Conservation (phyloP, 495 filamentous ascomycete species). For the Diplogelasinospora grovesii region DNA sequence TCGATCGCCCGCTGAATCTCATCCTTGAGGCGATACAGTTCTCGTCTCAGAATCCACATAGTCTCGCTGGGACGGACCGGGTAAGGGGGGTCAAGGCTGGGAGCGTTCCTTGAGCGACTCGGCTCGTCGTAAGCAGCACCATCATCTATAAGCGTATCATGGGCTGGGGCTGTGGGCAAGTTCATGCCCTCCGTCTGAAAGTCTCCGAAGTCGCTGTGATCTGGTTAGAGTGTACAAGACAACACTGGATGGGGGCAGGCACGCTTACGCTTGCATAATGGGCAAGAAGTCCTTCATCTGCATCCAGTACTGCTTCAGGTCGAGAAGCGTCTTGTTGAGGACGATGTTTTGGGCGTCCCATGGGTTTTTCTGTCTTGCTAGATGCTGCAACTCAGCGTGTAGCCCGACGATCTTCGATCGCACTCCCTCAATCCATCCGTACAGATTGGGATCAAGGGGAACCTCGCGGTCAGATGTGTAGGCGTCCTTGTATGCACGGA, state of each 20-base stretch:
- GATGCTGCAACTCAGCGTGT: background rate
- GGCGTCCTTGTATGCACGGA: no score
- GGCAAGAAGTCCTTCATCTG: slow-evolving; percentile 14
- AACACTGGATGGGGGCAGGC: background rate
- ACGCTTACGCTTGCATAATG: slow-evolving; percentile 11
- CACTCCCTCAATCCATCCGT: slow-evolving; percentile 12
- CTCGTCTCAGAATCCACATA: slow-evolving; percentile 8
- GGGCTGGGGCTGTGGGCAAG: background rate
- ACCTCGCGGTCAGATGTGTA: background rate
- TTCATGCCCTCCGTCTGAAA: slow-evolving; percentile 8
- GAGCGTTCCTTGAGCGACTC: background rate
- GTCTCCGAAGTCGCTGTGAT: slow-evolving; percentile 14
- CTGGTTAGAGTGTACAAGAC: background rate
- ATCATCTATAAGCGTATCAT: no score
- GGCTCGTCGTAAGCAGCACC: background rate
- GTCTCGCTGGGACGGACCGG: background rate
- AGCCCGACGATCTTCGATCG: slow-evolving; percentile 9
- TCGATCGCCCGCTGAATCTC: slow-evolving; percentile 4
- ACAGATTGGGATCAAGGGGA: slow-evolving; percentile 8
- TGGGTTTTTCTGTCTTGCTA: background rate
- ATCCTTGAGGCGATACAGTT: slow-evolving; percentile 16
- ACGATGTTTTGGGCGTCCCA: background rate
- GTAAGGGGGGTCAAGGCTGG: background rate
- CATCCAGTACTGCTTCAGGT: slow-evolving; percentile 4
- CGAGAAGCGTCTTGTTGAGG: background rate